These are phyloP conservation scores for Apiotrichum gracile DNA, from an alignment of 1,284 basidiomycete species.

Conservation along the genomic window DNA sequence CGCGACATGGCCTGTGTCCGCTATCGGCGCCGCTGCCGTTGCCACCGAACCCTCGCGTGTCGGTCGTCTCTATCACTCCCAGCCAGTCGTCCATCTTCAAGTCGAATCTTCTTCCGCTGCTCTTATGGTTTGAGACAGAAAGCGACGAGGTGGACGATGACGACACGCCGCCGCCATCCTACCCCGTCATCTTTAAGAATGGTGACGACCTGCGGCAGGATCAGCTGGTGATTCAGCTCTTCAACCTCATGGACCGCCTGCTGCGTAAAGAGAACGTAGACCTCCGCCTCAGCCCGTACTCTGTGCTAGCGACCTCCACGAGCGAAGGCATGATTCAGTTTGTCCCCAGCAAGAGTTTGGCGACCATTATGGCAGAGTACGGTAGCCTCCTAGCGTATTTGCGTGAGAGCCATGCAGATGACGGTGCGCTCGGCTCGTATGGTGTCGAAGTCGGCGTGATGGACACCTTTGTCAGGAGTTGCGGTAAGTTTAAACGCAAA, in stretches of 20 bases:
- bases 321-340: slow-evolving; percentile 95
- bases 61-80: slow-evolving; percentile 75
- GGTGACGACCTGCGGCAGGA: slow-evolving; percentile 93
- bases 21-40: slow-evolving; percentile 70
- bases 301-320: slow-evolving; percentile 86
- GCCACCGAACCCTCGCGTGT: slow-evolving; percentile 78
- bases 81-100: slow-evolving; percentile 97
- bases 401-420: slow-evolving; percentile 77
- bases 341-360: slow-evolving; percentile 90
- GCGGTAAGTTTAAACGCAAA: slow-evolving; percentile 60
- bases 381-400: slow-evolving; percentile 88
- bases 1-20: slow-evolving; percentile 69
- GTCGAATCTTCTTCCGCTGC: slow-evolving; percentile 87
- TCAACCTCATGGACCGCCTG: slow-evolving; percentile 62
- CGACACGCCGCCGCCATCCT: slow-evolving; percentile 51
- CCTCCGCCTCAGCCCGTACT: slow-evolving; percentile 84
- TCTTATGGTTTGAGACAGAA: slow-evolving; percentile 76
- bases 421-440: slow-evolving; percentile 84
- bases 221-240: slow-evolving; percentile 26
- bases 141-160: slow-evolving; percentile 19
- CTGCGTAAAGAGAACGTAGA: slow-evolving; percentile 93
- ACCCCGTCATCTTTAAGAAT: slow-evolving; percentile 96
- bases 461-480: slow-evolving; percentile 94
- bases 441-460: slow-evolving; percentile 87
- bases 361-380: slow-evolving; percentile 84